Conservation (phyloP, 306 rosid species). For the Hippophae tibetana region DNA sequence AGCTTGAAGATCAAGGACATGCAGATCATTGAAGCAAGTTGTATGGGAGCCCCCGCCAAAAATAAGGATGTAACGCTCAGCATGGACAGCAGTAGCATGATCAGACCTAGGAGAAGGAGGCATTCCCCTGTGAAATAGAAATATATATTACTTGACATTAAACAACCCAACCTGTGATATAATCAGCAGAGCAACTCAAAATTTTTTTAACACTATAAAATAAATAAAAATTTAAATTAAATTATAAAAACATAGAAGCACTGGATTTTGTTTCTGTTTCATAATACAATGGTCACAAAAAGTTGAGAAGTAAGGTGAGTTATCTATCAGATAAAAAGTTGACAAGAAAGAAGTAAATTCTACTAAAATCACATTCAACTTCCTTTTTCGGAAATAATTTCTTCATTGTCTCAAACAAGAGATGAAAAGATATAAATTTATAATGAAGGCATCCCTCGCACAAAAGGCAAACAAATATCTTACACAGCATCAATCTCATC, state of each 20-base stretch:
- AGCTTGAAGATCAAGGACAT: conserved; percentile 89
- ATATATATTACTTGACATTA: background rate
- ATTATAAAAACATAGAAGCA: no score
- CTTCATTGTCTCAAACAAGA: background rate
- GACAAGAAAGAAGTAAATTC: no score
- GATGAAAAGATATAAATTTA: background rate
- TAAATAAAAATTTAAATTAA: no score
- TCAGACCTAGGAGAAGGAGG: conserved; percentile 97
- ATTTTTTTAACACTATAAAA: background rate
- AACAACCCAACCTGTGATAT: background rate
- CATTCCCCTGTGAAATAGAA: conserved; percentile 54
- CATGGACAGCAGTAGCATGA: conserved; percentile 92
- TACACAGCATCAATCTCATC: conserved; percentile 90
- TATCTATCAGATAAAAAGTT: no score
- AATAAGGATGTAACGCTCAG: conserved; percentile 78
- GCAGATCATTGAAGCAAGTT: conserved; percentile 91
- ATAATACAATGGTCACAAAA: no score
- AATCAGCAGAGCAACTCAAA: background rate
- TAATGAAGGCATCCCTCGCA: conserved; percentile 2
- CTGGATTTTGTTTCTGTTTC: background rate
- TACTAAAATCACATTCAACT: no score
- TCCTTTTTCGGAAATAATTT: no score
- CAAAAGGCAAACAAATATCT: conserved; percentile 23
- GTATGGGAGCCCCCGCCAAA: conserved; percentile 98
- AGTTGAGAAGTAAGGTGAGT: no score